phyloP scores from a whole-genome alignment of 1,284 basidiomycete species.

The Rhodotorula sp. region DNA sequence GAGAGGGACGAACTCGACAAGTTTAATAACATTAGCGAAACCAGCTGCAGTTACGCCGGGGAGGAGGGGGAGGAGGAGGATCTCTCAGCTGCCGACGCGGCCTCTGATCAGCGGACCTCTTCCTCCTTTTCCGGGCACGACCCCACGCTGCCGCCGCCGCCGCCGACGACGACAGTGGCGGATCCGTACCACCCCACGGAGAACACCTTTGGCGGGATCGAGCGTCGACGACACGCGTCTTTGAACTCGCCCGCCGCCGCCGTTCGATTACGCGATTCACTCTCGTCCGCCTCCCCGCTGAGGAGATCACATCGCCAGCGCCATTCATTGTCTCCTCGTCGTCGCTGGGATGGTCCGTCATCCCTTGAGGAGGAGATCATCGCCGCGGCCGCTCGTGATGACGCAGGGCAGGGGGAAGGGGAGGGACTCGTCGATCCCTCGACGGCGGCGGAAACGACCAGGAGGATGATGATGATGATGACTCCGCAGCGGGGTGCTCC shows the following conservation, averaged over 20 bases:
- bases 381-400: not conserved
- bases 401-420: not conserved
- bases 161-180: not conserved
- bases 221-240: slow-evolving; percentile 2
- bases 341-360: slow-evolving; percentile 1
- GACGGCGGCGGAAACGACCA: slow-evolving; percentile 7
- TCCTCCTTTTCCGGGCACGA: not conserved
- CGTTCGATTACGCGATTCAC: not conserved
- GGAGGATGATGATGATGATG: no score
- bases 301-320: not conserved
- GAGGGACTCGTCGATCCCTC: no score
- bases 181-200: slow-evolving; percentile 29
- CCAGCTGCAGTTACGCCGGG: no score
- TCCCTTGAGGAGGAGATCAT: not conserved
- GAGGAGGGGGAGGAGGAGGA: not conserved
- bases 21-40: not conserved
- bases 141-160: not conserved
- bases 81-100: not conserved
- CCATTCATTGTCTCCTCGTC: not conserved
- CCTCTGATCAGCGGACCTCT: not conserved
- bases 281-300: not conserved
- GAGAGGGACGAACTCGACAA: slow-evolving; percentile 17
- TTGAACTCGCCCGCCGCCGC: not conserved
- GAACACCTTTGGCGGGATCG: slow-evolving; percentile 31
- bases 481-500: no score